A percentile compares a stretch with the other conserved stretches of the same genome.
Evolutionary conservation across 495 filamentous ascomycete species (phyloP).

Genomic region (Tuber microsphaerosporum): DNA sequence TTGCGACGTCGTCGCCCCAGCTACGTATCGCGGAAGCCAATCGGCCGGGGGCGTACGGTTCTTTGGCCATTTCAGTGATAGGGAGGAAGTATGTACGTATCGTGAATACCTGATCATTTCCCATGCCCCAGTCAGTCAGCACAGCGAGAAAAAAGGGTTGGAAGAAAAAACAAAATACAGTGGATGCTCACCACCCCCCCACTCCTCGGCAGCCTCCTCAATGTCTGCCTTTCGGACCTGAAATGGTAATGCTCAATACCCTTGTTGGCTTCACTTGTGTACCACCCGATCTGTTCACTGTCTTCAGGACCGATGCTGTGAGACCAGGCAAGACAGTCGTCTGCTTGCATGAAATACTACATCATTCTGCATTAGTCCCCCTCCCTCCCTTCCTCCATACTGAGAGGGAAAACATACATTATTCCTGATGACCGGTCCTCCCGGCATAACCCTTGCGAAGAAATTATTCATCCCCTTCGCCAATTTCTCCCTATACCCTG

Average conservation of each 20-base stretch:
- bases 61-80: constrained; percentile 57
- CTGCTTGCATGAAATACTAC: constrained; percentile 72
- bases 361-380: constrained; percentile 1
- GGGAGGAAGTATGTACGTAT: constrained; percentile 75
- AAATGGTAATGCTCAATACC: constrained; percentile 71
- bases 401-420: constrained; percentile 37
- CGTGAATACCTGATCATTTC: constrained; percentile 52
- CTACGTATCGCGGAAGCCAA: constrained; percentile 68
- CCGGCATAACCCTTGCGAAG: constrained; percentile 59
- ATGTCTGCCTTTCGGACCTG: constrained; percentile 68
- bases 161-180: background rate
- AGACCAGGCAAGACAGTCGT: constrained; percentile 65
- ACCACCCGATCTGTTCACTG: constrained; percentile 57
- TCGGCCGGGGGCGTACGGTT: constrained; percentile 64
- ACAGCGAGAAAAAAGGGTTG: background rate
- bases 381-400: background rate
- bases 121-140: background rate
- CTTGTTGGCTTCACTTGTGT: constrained; percentile 67
- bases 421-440: constrained; percentile 59
- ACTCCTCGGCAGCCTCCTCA: constrained; percentile 63
- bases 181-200: constrained; percentile 55
- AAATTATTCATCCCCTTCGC: constrained; percentile 80
- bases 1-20: constrained; percentile 77
- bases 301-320: constrained; percentile 71
- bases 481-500: constrained; percentile 66